Conservation (phyloP, 257 asterid genomes). For the Ophiorrhiza pumila region DNA sequence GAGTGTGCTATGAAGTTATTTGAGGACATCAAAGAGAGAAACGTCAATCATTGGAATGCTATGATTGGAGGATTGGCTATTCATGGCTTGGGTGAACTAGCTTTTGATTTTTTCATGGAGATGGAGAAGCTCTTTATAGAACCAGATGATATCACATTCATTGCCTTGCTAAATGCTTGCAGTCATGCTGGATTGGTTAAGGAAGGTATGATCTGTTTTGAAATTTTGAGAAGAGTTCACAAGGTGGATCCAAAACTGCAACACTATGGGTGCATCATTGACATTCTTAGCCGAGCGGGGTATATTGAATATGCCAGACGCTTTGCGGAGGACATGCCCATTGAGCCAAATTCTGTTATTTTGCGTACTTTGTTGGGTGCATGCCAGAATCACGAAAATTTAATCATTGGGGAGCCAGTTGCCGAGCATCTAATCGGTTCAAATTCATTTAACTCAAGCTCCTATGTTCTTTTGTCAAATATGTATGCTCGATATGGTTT, state of each 20-base stretch:
- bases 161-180: slow-evolving; percentile 71
- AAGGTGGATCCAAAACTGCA: slow-evolving; percentile 57
- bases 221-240: slow-evolving; percentile 66
- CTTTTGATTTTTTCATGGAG: slow-evolving; percentile 67
- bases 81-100: slow-evolving; percentile 68
- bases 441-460: slow-evolving; percentile 50
- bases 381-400: slow-evolving; percentile 52
- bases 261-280: slow-evolving; percentile 86
- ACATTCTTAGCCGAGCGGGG: slow-evolving; percentile 73
- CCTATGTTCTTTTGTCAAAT: slow-evolving; percentile 68
- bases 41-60: slow-evolving; percentile 77
- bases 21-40: slow-evolving; percentile 41
- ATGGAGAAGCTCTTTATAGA: slow-evolving; percentile 49
- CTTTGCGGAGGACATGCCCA: slow-evolving; percentile 66
- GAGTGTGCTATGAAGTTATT: slow-evolving; percentile 56
- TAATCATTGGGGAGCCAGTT: slow-evolving; percentile 50
- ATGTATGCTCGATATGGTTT: slow-evolving; percentile 66
- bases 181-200: slow-evolving; percentile 81
- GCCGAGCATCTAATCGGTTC: slow-evolving; percentile 47
- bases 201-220: slow-evolving; percentile 77
- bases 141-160: slow-evolving; percentile 75
- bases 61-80: slow-evolving; percentile 84
- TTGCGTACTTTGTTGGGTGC: slow-evolving; percentile 67
- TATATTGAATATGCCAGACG: slow-evolving; percentile 55
- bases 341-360: slow-evolving; percentile 66